Evolutionary conservation across 2,329 filamentous ascomycete species (phyloP).

Genomic region (Knufia fluminis): DNA sequence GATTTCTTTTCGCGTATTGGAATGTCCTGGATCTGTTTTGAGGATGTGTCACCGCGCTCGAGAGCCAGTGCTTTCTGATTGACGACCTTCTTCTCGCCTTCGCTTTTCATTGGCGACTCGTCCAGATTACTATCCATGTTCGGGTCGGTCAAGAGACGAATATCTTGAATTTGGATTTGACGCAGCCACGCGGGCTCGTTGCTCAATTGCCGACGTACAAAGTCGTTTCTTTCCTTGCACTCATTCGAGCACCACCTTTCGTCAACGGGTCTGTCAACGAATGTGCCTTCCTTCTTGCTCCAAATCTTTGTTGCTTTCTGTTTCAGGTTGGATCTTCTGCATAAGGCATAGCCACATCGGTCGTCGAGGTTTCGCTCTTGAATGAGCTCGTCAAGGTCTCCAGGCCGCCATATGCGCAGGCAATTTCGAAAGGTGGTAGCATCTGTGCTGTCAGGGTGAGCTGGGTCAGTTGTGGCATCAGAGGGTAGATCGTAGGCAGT

Average conservation of each 20-base stretch:
- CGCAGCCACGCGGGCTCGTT: conserved; percentile 81
- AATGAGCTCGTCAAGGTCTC: conserved; percentile 81
- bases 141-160: conserved; percentile 46
- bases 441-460: conserved; percentile 50
- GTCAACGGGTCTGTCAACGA: conserved; percentile 62
- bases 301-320: conserved; percentile 49
- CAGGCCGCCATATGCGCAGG: conserved; percentile 67
- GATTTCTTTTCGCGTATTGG: conserved; percentile 1
- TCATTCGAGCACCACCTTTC: conserved; percentile 79
- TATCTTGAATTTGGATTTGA: conserved; percentile 50
- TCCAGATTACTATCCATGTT: neutral
- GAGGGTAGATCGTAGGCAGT: conserved; percentile 58
- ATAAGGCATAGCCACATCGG: conserved; percentile 77
- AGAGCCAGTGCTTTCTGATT: conserved; percentile 43
- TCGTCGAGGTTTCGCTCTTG: conserved; percentile 78
- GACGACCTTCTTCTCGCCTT: conserved; percentile 22
- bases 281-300: conserved; percentile 50
- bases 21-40: neutral
- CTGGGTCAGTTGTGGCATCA: conserved; percentile 41
- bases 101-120: neutral
- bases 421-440: conserved; percentile 54
- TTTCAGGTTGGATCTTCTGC: conserved; percentile 53
- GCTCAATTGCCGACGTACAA: conserved; percentile 78
- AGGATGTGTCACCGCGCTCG: conserved; percentile 36
- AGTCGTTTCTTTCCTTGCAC: conserved; percentile 72